A percentile compares a stretch with the other conserved stretches of the same genome.
These are phyloP conservation scores for Gastroboletus turbinatus DNA, from an alignment of 1,284 basidiomycete genomes.

Conservation along the genomic window DNA sequence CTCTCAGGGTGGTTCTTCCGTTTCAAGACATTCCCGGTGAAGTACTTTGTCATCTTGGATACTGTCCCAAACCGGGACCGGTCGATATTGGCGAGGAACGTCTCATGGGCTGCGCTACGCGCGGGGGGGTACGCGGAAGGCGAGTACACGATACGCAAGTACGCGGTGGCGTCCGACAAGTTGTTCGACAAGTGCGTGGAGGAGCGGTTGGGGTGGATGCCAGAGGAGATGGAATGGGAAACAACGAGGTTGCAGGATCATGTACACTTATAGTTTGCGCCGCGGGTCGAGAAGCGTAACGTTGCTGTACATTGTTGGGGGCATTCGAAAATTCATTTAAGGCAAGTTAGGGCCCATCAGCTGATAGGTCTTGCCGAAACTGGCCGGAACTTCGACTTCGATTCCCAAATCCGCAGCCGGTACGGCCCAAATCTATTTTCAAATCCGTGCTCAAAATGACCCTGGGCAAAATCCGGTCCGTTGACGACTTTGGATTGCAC, in stretches of 20 bases:
- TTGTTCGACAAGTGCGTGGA: slow-evolving; percentile 8
- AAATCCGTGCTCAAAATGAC: too few species aligned
- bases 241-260: slow-evolving; percentile 22
- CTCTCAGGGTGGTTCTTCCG: slow-evolving; percentile 23
- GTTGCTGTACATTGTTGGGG: not conserved
- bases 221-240: slow-evolving; percentile 1
- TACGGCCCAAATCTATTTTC: too few species aligned
- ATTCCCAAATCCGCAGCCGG: too few species aligned
- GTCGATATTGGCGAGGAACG: slow-evolving; percentile 14
- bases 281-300: too few species aligned
- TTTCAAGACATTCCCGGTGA: slow-evolving; percentile 34
- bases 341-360: too few species aligned
- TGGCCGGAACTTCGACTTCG: too few species aligned
- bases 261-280: not conserved
- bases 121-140: slow-evolving; percentile 15
- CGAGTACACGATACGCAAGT: slow-evolving; percentile 14
- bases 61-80: slow-evolving; percentile 12
- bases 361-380: too few species aligned
- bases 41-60: slow-evolving; percentile 33
- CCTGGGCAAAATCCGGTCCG: too few species aligned
- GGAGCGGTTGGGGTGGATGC: slow-evolving; percentile 19
- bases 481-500: too few species aligned
- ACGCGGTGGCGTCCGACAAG: slow-evolving; percentile 11
- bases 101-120: slow-evolving; percentile 22
- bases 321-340: too few species aligned